A percentile compares a stretch with the other conserved stretches of the same genome.
Evolutionary conservation across 208 protist genomes (phyloP).

Genomic region (Acanthamoeba royreba): DNA sequence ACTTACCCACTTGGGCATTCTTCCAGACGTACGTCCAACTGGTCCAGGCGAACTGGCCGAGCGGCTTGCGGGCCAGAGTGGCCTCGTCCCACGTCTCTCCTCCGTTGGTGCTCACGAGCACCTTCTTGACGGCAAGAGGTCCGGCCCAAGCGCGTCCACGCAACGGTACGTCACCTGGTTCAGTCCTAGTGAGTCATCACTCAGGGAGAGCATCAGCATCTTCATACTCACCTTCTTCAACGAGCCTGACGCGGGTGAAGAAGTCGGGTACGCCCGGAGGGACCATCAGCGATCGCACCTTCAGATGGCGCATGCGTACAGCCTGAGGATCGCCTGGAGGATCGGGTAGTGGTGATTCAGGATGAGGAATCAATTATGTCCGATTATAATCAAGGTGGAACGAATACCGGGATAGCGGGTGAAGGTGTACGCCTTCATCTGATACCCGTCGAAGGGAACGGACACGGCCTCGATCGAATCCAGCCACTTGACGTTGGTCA

Average conservation of each 20-base stretch:
- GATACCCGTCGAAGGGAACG: background rate
- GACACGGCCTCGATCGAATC: background rate
- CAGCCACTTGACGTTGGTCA: conserved; percentile 24
- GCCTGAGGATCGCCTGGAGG: background rate
- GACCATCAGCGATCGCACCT: background rate
- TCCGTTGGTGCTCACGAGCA: background rate
- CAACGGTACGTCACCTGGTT: background rate
- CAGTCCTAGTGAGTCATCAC: background rate
- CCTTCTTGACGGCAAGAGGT: background rate
- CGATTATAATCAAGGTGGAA: background rate
- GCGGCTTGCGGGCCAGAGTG: background rate
- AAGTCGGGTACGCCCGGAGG: background rate
- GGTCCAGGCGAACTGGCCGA: background rate
- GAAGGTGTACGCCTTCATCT: conserved; percentile 27
- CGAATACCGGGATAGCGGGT: background rate
- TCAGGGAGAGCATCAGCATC: background rate
- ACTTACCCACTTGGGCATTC: background rate
- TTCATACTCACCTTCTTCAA: background rate
- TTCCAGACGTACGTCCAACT: background rate
- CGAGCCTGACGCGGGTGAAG: background rate
- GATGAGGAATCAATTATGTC: background rate
- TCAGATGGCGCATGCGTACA: background rate
- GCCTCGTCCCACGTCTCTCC: background rate
- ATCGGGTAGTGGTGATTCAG: background rate
- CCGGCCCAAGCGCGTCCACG: background rate